Conservation (phyloP, 1,139 yeast species). For the Debaryomyces psychrophilus region DNA sequence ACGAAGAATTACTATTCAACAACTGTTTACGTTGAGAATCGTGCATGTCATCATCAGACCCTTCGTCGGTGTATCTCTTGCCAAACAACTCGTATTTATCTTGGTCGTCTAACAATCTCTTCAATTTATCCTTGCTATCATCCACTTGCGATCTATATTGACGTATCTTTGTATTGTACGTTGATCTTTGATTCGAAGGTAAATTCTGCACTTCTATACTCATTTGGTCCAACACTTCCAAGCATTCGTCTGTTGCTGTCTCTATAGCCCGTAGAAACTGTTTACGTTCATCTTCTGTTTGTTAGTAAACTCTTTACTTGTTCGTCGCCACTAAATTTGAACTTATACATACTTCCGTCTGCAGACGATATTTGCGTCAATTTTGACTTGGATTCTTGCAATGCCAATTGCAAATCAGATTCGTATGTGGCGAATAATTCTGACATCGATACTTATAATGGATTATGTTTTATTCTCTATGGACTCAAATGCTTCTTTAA, state of each 20-base stretch:
- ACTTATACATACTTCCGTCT: constrained; percentile 49
- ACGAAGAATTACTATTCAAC: constrained; percentile 73
- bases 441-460: constrained; percentile 37
- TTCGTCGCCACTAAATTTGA: not conserved
- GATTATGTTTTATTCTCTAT: not conserved
- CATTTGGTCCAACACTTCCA: constrained; percentile 81
- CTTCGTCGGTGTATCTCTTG: constrained; percentile 41
- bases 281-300: constrained; percentile 44
- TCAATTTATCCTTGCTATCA: constrained; percentile 55
- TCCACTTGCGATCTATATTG: constrained; percentile 67
- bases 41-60: constrained; percentile 42
- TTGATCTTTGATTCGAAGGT: constrained; percentile 69
- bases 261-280: constrained; percentile 62
- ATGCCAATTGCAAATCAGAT: constrained; percentile 71
- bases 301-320: constrained; percentile 22
- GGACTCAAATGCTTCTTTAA: not conserved
- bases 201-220: constrained; percentile 78
- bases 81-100: constrained; percentile 74
- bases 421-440: constrained; percentile 72
- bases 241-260: constrained; percentile 73
- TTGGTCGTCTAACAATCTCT: constrained; percentile 57
- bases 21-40: constrained; percentile 82
- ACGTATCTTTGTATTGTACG: constrained; percentile 71
- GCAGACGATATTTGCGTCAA: constrained; percentile 58
- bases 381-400: constrained; percentile 70